Evolutionary conservation across 2,329 filamentous ascomycete species (phyloP).

Genomic region (Xylaria sp.): DNA sequence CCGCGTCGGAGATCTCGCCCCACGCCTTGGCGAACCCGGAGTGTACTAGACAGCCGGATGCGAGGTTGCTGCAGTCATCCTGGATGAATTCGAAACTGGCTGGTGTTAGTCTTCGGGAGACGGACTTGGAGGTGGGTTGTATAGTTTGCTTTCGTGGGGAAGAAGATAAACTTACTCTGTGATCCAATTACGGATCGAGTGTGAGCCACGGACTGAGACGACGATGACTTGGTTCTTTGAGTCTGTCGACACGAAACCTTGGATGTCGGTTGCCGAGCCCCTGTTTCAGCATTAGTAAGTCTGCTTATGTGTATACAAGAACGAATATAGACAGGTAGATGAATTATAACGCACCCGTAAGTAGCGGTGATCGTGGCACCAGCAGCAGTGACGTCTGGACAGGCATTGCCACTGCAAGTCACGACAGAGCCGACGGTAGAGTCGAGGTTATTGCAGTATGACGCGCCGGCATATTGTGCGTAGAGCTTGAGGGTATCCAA

Average conservation of each 20-base stretch:
- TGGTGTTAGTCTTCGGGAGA: background rate
- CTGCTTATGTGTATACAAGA: background rate
- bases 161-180: slow-evolving; percentile 55
- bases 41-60: slow-evolving; percentile 63
- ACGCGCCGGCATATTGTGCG: slow-evolving; percentile 62
- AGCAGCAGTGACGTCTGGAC: slow-evolving; percentile 58
- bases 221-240: slow-evolving; percentile 64
- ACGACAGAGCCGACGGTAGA: slow-evolving; percentile 54
- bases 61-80: slow-evolving; percentile 53
- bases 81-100: slow-evolving; percentile 55
- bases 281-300: slow-evolving; percentile 48
- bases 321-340: background rate
- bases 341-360: slow-evolving; percentile 31
- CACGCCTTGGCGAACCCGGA: slow-evolving; percentile 70
- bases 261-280: slow-evolving; percentile 57
- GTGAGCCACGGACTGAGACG: slow-evolving; percentile 69
- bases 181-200: slow-evolving; percentile 70
- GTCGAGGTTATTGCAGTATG: slow-evolving; percentile 63
- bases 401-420: slow-evolving; percentile 57
- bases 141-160: background rate
- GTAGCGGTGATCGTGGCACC: slow-evolving; percentile 58
- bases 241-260: slow-evolving; percentile 65
- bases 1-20: slow-evolving; percentile 60
- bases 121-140: background rate
- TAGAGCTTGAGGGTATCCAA: slow-evolving; percentile 58